Conservation (phyloP, 1,139 yeast genomes). For the Suhomyces bolitotheri region DNA sequence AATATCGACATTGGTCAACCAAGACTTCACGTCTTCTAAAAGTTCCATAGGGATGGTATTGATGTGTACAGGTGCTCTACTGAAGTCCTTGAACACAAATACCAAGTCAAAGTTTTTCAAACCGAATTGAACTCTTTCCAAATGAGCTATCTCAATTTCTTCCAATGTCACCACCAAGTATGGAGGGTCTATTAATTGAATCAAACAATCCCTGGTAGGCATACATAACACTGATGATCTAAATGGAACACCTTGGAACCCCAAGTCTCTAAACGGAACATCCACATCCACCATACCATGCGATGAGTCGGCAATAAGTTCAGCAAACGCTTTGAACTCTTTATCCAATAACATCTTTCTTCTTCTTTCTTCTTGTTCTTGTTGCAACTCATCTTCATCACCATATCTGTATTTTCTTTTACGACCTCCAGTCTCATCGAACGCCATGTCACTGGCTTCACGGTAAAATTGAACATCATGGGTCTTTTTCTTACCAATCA, state of each 20-base stretch:
- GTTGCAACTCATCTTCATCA: conserved; percentile 97
- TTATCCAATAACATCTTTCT: conserved; percentile 87
- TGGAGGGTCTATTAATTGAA: conserved; percentile 93
- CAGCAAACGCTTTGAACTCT: conserved; percentile 88
- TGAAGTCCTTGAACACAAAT: conserved; percentile 89
- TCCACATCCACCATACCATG: conserved; percentile 82
- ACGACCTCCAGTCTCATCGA: conserved; percentile 96
- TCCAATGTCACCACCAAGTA: conserved; percentile 86
- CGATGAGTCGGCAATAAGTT: conserved; percentile 85
- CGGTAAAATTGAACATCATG: conserved; percentile 94
- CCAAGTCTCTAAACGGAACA: conserved; percentile 92
- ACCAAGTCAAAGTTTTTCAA: conserved; percentile 94
- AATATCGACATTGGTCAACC: conserved; percentile 95
- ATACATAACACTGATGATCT: conserved; percentile 92
- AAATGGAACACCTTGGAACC: conserved; percentile 96
- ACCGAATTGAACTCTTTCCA: conserved; percentile 97
- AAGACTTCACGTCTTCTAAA: conserved; percentile 88
- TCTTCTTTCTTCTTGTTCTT: conserved; percentile 97
- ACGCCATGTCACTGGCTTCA: conserved; percentile 94
- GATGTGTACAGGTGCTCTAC: conserved; percentile 83
- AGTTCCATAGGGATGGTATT: conserved; percentile 94
- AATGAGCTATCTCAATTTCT: conserved; percentile 91
- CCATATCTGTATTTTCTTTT: conserved; percentile 91
- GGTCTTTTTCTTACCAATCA: conserved; percentile 95
- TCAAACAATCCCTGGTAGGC: conserved; percentile 96